A percentile compares a stretch with the other conserved stretches of the same genome.
Conservation (phyloP, 2,329 filamentous ascomycete species). For the Botryotinia calthae region DNA sequence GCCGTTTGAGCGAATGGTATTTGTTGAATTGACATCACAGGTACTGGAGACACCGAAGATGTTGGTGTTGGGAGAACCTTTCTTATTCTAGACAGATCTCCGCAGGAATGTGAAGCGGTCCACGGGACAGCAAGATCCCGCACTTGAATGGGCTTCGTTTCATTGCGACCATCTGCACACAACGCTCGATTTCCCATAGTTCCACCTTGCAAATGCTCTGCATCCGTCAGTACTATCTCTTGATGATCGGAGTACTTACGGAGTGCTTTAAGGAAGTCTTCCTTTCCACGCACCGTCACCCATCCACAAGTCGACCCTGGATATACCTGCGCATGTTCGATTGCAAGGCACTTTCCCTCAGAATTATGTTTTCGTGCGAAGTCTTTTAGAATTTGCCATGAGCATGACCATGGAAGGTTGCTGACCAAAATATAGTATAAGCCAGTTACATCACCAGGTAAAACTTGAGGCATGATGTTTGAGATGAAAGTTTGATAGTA, state of each 20-base stretch:
- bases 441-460: slow-evolving; percentile 21
- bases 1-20: not conserved
- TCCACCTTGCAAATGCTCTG: slow-evolving; percentile 30
- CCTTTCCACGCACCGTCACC: slow-evolving; percentile 29
- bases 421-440: slow-evolving; percentile 24
- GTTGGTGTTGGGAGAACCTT: not conserved
- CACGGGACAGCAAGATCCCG: slow-evolving; percentile 12
- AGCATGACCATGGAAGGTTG: slow-evolving; percentile 27
- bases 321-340: slow-evolving; percentile 33
- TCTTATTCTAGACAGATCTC: not conserved
- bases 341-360: slow-evolving; percentile 26
- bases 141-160: slow-evolving; percentile 25
- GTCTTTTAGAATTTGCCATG: slow-evolving; percentile 35
- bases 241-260: slow-evolving; percentile 23
- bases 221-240: not conserved
- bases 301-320: slow-evolving; percentile 28
- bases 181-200: slow-evolving; percentile 26
- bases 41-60: not conserved
- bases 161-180: slow-evolving; percentile 32
- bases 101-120: not conserved
- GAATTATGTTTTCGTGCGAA: slow-evolving; percentile 27
- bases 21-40: not conserved
- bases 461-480: slow-evolving; percentile 21
- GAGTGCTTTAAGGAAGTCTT: slow-evolving; percentile 28
- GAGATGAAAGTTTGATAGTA: not conserved